Conservation (phyloP, 2,329 filamentous ascomycete species). For the Endocalyx cinctus region DNA sequence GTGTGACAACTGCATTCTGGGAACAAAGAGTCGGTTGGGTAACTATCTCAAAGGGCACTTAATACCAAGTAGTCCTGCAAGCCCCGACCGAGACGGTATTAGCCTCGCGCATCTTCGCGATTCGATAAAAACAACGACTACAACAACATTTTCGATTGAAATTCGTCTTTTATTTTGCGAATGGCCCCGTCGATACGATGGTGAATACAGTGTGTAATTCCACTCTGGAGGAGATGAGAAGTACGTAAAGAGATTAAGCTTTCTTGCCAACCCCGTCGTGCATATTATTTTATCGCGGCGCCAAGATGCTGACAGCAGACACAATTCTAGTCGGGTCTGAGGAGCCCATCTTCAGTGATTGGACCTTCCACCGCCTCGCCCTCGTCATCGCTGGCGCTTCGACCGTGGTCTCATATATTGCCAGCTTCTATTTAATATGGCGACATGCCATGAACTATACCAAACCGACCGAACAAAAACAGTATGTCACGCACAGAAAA, state of each 20-base stretch:
- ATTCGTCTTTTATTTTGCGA: too few species aligned
- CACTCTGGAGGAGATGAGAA: constrained; percentile 29
- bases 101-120: background rate
- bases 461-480: constrained; percentile 54
- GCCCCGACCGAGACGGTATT: too few species aligned
- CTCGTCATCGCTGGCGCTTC: constrained; percentile 45
- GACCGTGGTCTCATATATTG: constrained; percentile 45
- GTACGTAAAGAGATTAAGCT: constrained; percentile 22
- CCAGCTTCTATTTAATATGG: constrained; percentile 53
- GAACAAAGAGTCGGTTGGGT: too few species aligned
- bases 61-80: too few species aligned
- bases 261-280: constrained; percentile 13
- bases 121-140: background rate
- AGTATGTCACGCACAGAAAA: constrained; percentile 39
- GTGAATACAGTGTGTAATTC: constrained; percentile 31
- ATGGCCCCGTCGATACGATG: too few species aligned
- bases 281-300: constrained; percentile 16
- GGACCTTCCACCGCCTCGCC: constrained; percentile 53
- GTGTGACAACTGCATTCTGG: too few species aligned
- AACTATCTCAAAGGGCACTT: too few species aligned
- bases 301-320: constrained; percentile 21
- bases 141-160: background rate
- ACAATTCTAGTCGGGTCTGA: constrained; percentile 41
- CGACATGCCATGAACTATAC: constrained; percentile 59
- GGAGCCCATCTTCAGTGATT: constrained; percentile 37